Percentiles rank a stretch among this genome's conserved stretches.
These are phyloP conservation scores for Rhodamnia argentea DNA, from an alignment of 345 rosid species.

Conservation along the genomic window DNA sequence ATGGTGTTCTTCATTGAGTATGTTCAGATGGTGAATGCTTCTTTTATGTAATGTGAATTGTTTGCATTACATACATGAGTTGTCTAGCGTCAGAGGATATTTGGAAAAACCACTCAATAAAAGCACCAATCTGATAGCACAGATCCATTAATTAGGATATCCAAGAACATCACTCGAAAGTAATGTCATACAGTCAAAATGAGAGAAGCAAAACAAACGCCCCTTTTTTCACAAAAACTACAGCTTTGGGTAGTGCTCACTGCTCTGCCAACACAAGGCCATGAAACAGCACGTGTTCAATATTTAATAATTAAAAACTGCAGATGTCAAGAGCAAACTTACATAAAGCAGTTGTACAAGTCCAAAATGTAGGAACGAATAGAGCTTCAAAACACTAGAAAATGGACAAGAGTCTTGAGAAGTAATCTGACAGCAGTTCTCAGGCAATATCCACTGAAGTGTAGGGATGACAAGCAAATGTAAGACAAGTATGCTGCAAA, in stretches of 20 bases:
- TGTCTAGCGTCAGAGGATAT: not conserved
- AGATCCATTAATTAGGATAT: not conserved
- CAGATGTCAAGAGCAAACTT: conserved; percentile 2
- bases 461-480: conserved; percentile 19
- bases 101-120: not conserved
- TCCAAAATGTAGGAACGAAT: conserved; percentile 12
- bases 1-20: not conserved
- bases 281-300: not conserved
- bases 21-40: not conserved
- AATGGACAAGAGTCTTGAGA: conserved; percentile 10
- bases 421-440: conserved; percentile 6
- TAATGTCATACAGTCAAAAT: not conserved
- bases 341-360: conserved; percentile 28
- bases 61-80: not conserved
- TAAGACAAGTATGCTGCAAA: not conserved
- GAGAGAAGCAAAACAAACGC: not conserved
- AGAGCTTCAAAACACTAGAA: conserved; percentile 3
- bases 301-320: not conserved
- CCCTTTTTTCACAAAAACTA: not conserved
- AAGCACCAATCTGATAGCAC: not conserved
- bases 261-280: not conserved
- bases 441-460: conserved; percentile 25
- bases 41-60: not conserved
- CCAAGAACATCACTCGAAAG: not conserved
- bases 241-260: not conserved